Evolutionary conservation across 306 rosid genomes (phyloP), one percentile per base, ranked within the genome.

Genomic region (Acacia acuminata): DNA sequence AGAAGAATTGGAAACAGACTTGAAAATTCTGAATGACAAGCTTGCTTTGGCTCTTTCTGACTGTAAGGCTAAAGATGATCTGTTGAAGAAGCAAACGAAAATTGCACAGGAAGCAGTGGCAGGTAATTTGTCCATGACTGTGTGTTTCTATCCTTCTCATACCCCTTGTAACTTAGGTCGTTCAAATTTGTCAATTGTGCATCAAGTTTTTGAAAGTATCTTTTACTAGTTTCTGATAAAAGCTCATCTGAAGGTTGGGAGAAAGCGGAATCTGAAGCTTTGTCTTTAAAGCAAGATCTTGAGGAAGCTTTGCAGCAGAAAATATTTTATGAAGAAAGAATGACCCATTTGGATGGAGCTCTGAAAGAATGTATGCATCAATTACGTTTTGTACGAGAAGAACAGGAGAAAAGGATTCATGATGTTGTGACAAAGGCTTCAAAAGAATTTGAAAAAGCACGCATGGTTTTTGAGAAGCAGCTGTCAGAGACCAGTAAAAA

Each of bases 351-450:
- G 84, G 91, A 91, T 87, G 88, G 79, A 43, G 90, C 91, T 0
- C 88, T 89, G 51, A 88, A 86, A 83, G 94, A 91, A 76, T 89
- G 93, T 77, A 87, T 86, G 92, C 91, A 86, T 68, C 92, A 91
- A 86, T 87, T 87, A 70, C 83, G 86, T 43, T 89, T 85, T 83
- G 92, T 89, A 68, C 90, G 89, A 70, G 94, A 91, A 34, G 94
- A 91, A 82, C 88, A 89, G 79, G 91, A 91, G 84, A 79, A 84
- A 71, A 82, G 92, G 86, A 87, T 89, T 82, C 90, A 82, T 73
- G 94, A 91, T 76, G 91, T 90, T 43, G 80, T 89, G 66, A 76
- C 79, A 78, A 89, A 84, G 82, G 87, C 88, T 42, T 84, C 94
- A 19, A 86, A 84, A 71, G 93, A 89, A 66, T 87, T 84, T 7